Evolutionary conservation across 2,329 filamentous ascomycete species (phyloP).

Genomic region (Penicillium palitans): DNA sequence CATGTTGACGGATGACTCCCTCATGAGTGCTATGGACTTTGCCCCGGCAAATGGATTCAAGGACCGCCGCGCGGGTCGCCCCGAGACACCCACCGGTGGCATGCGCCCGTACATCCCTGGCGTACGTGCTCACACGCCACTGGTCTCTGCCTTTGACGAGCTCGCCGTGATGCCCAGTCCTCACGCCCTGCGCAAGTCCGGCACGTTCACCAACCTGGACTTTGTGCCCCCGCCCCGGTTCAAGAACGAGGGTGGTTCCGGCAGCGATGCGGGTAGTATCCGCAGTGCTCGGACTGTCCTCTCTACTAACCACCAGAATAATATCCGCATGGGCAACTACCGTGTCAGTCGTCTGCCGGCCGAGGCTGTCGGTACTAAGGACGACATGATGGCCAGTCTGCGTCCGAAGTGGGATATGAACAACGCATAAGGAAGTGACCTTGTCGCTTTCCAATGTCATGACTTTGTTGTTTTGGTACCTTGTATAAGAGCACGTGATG

Average conservation of each 20-base stretch:
- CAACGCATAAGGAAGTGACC: slow-evolving; percentile 20
- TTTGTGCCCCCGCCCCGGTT: slow-evolving; percentile 53
- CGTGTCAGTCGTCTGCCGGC: slow-evolving; percentile 81
- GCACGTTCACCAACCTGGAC: slow-evolving; percentile 50
- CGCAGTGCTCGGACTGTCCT: slow-evolving; percentile 76
- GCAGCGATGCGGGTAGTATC: slow-evolving; percentile 50
- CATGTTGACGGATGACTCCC: slow-evolving; percentile 80
- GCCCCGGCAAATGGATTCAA: slow-evolving; percentile 71
- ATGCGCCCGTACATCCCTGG: slow-evolving; percentile 70
- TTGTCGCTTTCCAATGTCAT: slow-evolving; percentile 14
- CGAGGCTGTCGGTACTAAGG: slow-evolving; percentile 75
- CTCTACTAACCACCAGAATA: slow-evolving; percentile 66
- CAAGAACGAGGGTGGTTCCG: slow-evolving; percentile 44
- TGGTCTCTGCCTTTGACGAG: slow-evolving; percentile 83
- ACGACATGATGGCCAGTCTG: slow-evolving; percentile 63
- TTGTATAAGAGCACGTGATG: slow-evolving; percentile 22
- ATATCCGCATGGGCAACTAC: slow-evolving; percentile 79
- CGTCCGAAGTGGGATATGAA: slow-evolving; percentile 57
- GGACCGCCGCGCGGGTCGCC: slow-evolving; percentile 68
- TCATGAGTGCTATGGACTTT: slow-evolving; percentile 73
- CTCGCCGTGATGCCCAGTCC: slow-evolving; percentile 83
- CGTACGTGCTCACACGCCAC: slow-evolving; percentile 72
- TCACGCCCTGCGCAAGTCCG: slow-evolving; percentile 53
- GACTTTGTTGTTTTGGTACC: slow-evolving; percentile 18
- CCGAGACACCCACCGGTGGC: slow-evolving; percentile 60